Conservation (phyloP, 1,284 basidiomycete genomes). For the Acaromyces ingoldii region DNA sequence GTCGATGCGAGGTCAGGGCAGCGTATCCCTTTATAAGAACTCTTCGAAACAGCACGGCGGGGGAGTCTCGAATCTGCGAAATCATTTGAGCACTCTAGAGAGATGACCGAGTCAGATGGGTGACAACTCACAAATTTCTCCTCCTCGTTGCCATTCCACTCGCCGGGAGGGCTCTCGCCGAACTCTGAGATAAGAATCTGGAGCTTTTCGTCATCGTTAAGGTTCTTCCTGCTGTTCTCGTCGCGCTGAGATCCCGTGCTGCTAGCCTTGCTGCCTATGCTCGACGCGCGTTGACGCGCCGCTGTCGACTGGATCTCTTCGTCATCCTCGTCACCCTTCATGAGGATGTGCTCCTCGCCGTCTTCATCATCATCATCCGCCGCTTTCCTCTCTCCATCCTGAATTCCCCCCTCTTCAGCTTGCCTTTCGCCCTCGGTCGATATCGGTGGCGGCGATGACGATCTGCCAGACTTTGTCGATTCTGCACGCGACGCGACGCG, state of each 20-base stretch:
- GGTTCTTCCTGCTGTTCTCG: constrained; percentile 1
- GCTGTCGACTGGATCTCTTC: not conserved
- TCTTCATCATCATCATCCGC: constrained; percentile 9
- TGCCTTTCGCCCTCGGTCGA: no score
- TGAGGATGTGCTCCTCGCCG: not conserved
- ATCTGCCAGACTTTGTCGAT: no score
- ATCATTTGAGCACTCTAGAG: no score
- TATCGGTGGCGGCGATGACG: no score
- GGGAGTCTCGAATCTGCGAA: no score
- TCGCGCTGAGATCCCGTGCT: constrained; percentile 3
- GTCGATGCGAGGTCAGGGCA: constrained; percentile 33
- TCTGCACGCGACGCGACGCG: no score
- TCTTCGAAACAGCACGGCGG: constrained; percentile 31
- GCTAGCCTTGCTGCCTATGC: no score
- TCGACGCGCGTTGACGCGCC: no score
- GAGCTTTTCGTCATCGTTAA: constrained; percentile 25
- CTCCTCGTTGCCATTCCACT: constrained; percentile 13
- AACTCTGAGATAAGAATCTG: constrained; percentile 36
- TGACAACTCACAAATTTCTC: constrained; percentile 22
- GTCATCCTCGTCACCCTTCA: constrained; percentile 8
- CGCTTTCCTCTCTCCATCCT: not conserved
- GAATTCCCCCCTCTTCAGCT: not conserved
- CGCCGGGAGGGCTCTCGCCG: constrained; percentile 27
- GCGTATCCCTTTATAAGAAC: constrained; percentile 39
- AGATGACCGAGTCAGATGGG: no score